Evolutionary conservation across 2,329 filamentous ascomycete species (phyloP), one percentile per base, ranked within the genome.

Genomic region (Chrysoporthe deuterocubensis): DNA sequence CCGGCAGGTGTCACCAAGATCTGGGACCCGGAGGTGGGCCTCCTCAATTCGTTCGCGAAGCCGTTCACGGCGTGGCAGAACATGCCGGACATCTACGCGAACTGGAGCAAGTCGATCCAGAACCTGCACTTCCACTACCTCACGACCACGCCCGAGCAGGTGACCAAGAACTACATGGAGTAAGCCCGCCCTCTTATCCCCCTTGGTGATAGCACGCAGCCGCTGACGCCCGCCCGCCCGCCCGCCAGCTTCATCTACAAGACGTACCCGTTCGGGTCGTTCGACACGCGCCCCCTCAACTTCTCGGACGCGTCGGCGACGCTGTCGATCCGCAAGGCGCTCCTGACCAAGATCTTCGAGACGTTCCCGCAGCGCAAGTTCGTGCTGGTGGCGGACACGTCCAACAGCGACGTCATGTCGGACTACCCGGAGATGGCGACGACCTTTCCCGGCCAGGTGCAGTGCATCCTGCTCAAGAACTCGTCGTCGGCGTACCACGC

Each of bases 71-170:
- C 87, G 0, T 94, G 92, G 92, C 83, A 90, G 82, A 90, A 94
- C 78, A 94, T 94, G 92, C 91, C 91, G 0, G 83, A 89, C 2
- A 89, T 94, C 71, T 94, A 93, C 76, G 87, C 89, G 71, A 92
- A 93, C 74, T 94, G 91, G 91, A 89, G 86, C 1, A 79, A 80
- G n/a, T 86, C 83, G 32, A 81, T 92, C 16, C 85, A 87, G 0
- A 85, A 92, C 73, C 83, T 89, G 70, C 92, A 94, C 76, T 94
- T 94, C 81, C 91, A 94, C 79, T 94, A 94, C 79, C 83, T 94
- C 26, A 94, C 92, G 0, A 94, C 92, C 0, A 93, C 91, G 0
- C 92, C 92, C 0, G 92, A 94, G 78, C 92, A 94, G 76, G 85
- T 89, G 4, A 93, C 92, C 0, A 83, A 91, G 54, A 90, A 89